phyloP scores from a whole-genome alignment of 2,329 filamentous ascomycete genomes.

The Graphiopsis chlorocephala region DNA sequence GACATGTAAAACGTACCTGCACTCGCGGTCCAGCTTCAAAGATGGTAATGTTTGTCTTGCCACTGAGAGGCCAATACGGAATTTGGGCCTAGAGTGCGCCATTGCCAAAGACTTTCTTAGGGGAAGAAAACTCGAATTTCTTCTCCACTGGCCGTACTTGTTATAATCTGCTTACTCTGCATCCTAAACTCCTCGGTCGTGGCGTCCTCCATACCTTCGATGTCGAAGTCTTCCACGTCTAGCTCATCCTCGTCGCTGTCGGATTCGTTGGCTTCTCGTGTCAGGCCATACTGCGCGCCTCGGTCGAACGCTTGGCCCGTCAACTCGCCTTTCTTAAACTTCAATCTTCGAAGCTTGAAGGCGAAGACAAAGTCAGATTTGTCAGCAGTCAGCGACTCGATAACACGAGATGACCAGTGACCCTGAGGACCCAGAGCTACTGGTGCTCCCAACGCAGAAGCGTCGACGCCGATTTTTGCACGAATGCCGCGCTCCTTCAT shows the following conservation, averaged over 20 bases:
- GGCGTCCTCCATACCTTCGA: not conserved
- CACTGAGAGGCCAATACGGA: no score
- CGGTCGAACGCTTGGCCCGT: not conserved
- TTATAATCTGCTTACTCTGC: not conserved
- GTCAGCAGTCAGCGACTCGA: not conserved
- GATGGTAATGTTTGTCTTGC: no score
- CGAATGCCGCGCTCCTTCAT: not conserved
- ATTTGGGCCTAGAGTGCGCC: no score
- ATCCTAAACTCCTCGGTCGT: not conserved
- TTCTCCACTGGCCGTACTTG: not conserved
- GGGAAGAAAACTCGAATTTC: not conserved
- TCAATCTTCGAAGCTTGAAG: not conserved
- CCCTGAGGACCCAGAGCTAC: not conserved
- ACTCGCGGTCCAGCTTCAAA: no score
- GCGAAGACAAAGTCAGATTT: slow-evolving; percentile 7
- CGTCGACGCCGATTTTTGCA: not conserved
- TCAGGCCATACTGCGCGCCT: not conserved
- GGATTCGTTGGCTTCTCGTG: not conserved
- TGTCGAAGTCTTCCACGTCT: not conserved
- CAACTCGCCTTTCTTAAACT: not conserved
- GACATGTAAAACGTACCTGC: not conserved
- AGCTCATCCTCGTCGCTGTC: not conserved
- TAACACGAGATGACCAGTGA: not conserved
- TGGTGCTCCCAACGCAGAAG: not conserved
- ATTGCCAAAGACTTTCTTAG: not conserved